Evolutionary conservation across 108 stramenopile species (phyloP), one percentile per base, ranked within the genome.

Genomic region (Cyclotella kingstonii): DNA sequence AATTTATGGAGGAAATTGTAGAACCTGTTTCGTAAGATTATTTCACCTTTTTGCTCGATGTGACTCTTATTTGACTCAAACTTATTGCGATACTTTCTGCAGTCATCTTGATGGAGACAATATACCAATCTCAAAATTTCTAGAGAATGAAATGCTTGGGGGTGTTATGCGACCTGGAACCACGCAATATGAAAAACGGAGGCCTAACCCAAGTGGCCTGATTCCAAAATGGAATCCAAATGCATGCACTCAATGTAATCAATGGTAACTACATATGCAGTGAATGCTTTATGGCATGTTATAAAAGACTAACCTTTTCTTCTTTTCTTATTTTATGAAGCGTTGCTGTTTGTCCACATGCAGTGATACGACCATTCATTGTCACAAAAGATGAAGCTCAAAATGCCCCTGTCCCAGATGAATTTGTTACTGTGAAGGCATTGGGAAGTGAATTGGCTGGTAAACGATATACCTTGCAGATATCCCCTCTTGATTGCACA

Each of bases 191-290:
- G 82, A 83, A 35, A 83, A 83, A 50, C 42, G 82, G 33, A 66
- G 73, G 9, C 82, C 82, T 4, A 83, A 83, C 58, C 76, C 79
- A 27, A 72, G 69, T 35, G 60, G 54, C 14, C 31, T 59, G 29
- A 76, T 84, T 6, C 83, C 83, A 18, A 64, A 66, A 38, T 84
- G 83, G 83, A 73, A 77, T 45, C 10, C 47, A 12, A 57, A 43
- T 47, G 45, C 47, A 12, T 81, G 83, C 64, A 84, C 83, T 11
- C 83, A 84, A 52, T 84, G 83, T 66, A 84, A 84, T 51, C 80
- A 81, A 48, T 84, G 83, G 52, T 53, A 18, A 53, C 35, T 38
- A 40, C 39, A 3, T 18, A n/a, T n/a, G n/a, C n/a, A n/a, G n/a
- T n/a, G n/a, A n/a, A n/a, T n/a, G n/a, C n/a, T n/a, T n/a, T n/a